Percentiles rank a stretch among this genome's conserved stretches.
phyloP scores from a whole-genome alignment of 148 eudicot genomes.

The Salicornia ramosissima region DNA sequence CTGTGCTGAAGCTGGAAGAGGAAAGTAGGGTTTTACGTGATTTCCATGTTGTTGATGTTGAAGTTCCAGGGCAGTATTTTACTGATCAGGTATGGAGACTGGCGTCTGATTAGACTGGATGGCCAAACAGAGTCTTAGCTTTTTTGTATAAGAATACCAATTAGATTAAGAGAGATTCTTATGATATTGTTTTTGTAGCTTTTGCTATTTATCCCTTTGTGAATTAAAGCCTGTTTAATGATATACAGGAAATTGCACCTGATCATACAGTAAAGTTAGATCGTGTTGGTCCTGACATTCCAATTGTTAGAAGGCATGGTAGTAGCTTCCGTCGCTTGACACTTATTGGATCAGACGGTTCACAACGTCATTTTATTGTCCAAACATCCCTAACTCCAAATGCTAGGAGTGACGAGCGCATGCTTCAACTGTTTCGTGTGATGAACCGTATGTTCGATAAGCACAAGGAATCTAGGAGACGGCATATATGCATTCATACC shows the following conservation, averaged over 20 bases:
- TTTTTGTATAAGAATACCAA: background rate
- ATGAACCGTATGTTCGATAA: conserved; percentile 97
- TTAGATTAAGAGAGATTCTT: background rate
- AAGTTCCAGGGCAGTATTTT: conserved; percentile 96
- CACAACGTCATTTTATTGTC: conserved; percentile 96
- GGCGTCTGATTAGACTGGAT: background rate
- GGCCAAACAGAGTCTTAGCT: background rate
- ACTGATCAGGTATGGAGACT: conserved; percentile 67
- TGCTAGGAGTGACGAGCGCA: conserved; percentile 98
- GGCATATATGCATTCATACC: conserved; percentile 91
- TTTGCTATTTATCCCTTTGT: background rate
- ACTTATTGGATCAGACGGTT: conserved; percentile 94
- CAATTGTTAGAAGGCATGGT: conserved; percentile 95
- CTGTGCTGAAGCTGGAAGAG: conserved; percentile 91
- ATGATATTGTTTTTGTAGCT: background rate
- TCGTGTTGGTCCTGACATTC: conserved; percentile 94
- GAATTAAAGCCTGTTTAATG: background rate
- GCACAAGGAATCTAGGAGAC: conserved; percentile 94
- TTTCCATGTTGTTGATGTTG: conserved; percentile 95
- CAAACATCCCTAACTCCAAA: conserved; percentile 92
- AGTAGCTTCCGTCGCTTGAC: conserved; percentile 97
- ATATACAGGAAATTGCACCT: conserved; percentile 82
- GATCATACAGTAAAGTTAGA: conserved; percentile 98
- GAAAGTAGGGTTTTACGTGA: conserved; percentile 97
- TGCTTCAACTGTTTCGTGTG: conserved; percentile 95